Evolutionary conservation across 805 yeast genomes (phyloP).

Genomic region (Ogataea trehaloabstinens): DNA sequence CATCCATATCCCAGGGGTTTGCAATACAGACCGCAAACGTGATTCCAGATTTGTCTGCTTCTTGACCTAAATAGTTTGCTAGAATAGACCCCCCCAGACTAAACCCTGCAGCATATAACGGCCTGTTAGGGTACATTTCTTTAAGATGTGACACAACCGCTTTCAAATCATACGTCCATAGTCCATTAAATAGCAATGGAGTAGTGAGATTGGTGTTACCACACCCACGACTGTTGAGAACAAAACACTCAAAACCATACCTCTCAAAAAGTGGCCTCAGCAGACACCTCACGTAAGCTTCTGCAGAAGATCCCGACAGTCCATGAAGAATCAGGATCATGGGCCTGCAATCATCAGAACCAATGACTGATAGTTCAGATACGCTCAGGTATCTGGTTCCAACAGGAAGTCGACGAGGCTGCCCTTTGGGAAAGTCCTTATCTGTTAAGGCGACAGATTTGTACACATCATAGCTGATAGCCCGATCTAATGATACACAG

Average conservation of each 20-base stretch:
- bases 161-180: conserved; percentile 69
- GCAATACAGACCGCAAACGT: conserved; percentile 61
- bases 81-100: conserved; percentile 77
- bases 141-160: conserved; percentile 51
- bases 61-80: conserved; percentile 71
- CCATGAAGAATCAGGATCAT: conserved; percentile 71
- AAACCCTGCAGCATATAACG: conserved; percentile 69
- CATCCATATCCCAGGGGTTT: conserved; percentile 71
- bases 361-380: conserved; percentile 38
- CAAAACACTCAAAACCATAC: conserved; percentile 58
- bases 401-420: conserved; percentile 40
- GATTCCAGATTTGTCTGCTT: conserved; percentile 44
- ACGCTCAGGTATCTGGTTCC: conserved; percentile 52
- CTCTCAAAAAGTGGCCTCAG: conserved; percentile 37
- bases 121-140: conserved; percentile 54
- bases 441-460: conserved; percentile 18
- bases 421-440: conserved; percentile 35
- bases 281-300: conserved; percentile 65
- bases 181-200: conserved; percentile 67
- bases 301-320: conserved; percentile 83
- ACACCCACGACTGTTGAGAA: conserved; percentile 76
- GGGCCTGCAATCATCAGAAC: conserved; percentile 43
- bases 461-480: conserved; percentile 38
- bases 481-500: conserved; percentile 72
- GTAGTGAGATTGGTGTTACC: conserved; percentile 66